Percentiles rank a stretch among this genome's conserved stretches.
These are phyloP conservation scores for Elaphomyces granulatus DNA, from an alignment of 495 filamentous ascomycete species.

Conservation along the genomic window DNA sequence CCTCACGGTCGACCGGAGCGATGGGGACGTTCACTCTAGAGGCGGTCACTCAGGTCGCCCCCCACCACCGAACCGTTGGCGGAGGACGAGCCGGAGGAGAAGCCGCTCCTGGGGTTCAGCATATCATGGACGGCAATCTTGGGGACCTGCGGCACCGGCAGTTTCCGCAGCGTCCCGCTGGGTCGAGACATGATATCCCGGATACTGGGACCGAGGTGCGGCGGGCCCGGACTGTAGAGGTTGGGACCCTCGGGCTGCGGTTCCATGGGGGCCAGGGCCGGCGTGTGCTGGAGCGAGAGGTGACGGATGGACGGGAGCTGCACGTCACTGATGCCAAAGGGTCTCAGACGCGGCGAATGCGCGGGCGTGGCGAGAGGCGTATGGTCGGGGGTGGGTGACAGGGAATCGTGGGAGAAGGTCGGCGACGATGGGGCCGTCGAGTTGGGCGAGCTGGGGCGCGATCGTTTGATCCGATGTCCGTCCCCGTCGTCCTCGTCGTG, in stretches of 20 bases:
- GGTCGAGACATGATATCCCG: slow-evolving; percentile 84
- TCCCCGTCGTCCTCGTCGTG: slow-evolving; percentile 58
- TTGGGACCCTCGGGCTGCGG: slow-evolving; percentile 46
- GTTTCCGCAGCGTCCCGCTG: slow-evolving; percentile 77
- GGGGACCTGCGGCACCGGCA: slow-evolving; percentile 82
- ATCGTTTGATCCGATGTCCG: slow-evolving; percentile 69
- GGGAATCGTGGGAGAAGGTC: slow-evolving; percentile 94
- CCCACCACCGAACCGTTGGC: slow-evolving; percentile 35
- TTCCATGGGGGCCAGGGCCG: slow-evolving; percentile 86
- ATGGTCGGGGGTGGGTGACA: slow-evolving; percentile 92
- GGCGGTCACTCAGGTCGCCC: slow-evolving; percentile 1
- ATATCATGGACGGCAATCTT: slow-evolving; percentile 85
- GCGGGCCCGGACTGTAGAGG: slow-evolving; percentile 40
- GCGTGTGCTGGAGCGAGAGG: slow-evolving; percentile 73
- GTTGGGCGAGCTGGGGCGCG: slow-evolving; percentile 81
- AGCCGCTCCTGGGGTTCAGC: slow-evolving; percentile 50
- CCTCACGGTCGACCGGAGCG: no score
- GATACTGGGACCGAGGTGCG: slow-evolving; percentile 55
- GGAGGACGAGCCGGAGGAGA: slow-evolving; percentile 40
- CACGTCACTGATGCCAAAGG: slow-evolving; percentile 51
- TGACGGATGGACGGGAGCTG: slow-evolving; percentile 82
- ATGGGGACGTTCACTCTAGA: no score
- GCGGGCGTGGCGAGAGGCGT: slow-evolving; percentile 91
- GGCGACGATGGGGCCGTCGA: slow-evolving; percentile 93
- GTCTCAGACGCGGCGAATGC: slow-evolving; percentile 84